Evolutionary conservation across 2,329 filamentous ascomycete species (phyloP).

Genomic region (Cercospora sp.): DNA sequence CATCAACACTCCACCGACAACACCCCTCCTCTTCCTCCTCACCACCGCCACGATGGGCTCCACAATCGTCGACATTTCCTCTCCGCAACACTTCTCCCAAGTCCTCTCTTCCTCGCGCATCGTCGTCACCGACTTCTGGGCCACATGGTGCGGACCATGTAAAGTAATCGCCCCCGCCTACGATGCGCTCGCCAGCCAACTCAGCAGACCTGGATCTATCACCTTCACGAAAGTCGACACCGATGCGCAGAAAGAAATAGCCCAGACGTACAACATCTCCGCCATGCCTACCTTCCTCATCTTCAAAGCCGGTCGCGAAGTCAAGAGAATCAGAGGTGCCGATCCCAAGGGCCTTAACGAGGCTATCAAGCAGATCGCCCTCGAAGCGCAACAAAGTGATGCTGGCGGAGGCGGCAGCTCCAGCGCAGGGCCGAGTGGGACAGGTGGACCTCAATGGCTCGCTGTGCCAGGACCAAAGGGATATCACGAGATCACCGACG

Average conservation of each 20-base stretch:
- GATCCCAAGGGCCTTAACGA: constrained; percentile 69
- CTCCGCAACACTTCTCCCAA: constrained; percentile 60
- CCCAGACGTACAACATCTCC: constrained; percentile 70
- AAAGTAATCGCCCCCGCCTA: constrained; percentile 80
- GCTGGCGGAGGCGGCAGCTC: constrained; percentile 30
- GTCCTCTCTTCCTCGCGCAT: constrained; percentile 72
- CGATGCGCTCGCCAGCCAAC: constrained; percentile 69
- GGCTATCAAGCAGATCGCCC: constrained; percentile 69
- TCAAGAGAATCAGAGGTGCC: constrained; percentile 58
- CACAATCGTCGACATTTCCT: constrained; percentile 45
- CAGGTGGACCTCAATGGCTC: constrained; percentile 60
- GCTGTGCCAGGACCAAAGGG: constrained; percentile 74
- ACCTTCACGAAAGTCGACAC: constrained; percentile 87
- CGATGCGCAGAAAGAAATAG: constrained; percentile 73
- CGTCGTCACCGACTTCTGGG: constrained; percentile 88
- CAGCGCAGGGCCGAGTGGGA: constrained; percentile 45
- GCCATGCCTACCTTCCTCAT: constrained; percentile 91
- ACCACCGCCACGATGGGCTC: constrained; percentile 44
- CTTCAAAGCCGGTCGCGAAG: constrained; percentile 46
- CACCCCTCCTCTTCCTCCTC: constrained; percentile 10
- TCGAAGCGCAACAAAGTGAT: constrained; percentile 56
- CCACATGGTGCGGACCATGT: constrained; percentile 83
- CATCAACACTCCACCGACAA: constrained; percentile 11
- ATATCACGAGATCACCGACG: constrained; percentile 79
- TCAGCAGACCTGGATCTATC: constrained; percentile 71